A percentile compares a stretch with the other conserved stretches of the same genome.
Conservation (phyloP, 768 basidiomycete species). For the Naganishia onofrii region DNA sequence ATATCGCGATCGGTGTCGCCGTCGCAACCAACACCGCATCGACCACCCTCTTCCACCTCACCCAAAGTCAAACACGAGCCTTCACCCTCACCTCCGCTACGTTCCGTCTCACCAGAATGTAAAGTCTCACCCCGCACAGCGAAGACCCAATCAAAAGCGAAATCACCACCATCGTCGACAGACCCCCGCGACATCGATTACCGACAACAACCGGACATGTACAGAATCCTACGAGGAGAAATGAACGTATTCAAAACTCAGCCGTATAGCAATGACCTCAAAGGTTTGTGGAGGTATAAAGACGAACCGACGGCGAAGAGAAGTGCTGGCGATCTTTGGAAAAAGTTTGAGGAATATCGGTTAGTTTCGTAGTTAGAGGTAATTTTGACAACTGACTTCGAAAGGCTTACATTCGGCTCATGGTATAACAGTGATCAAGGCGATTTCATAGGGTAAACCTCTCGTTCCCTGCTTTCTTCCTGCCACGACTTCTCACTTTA, state of each 20-base stretch:
- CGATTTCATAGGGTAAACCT: constrained; percentile 23
- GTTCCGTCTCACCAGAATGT: constrained; percentile 2
- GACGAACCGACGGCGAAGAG: constrained; percentile 40
- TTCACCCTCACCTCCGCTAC: background rate
- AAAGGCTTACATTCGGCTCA: too few species aligned
- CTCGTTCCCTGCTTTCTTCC: background rate
- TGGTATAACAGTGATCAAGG: background rate
- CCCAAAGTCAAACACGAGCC: background rate
- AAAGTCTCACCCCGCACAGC: background rate
- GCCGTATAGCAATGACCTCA: constrained; percentile 45
- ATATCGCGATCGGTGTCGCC: background rate
- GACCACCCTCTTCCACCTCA: background rate
- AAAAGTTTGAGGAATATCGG: constrained; percentile 39
- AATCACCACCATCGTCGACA: background rate
- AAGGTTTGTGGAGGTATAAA: constrained; percentile 46
- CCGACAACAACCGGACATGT: constrained; percentile 5
- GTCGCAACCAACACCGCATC: too few species aligned
- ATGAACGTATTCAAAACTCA: constrained; percentile 50
- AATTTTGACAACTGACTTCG: too few species aligned
- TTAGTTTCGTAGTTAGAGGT: constrained; percentile 7
- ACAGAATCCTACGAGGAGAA: constrained; percentile 41
- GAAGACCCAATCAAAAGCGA: background rate
- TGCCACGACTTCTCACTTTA: background rate
- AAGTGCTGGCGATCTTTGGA: constrained; percentile 39
- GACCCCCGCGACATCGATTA: constrained; percentile 17